These are phyloP conservation scores for Trichoderma harzianum DNA, from an alignment of 2,329 filamentous ascomycete genomes.

Conservation along the genomic window DNA sequence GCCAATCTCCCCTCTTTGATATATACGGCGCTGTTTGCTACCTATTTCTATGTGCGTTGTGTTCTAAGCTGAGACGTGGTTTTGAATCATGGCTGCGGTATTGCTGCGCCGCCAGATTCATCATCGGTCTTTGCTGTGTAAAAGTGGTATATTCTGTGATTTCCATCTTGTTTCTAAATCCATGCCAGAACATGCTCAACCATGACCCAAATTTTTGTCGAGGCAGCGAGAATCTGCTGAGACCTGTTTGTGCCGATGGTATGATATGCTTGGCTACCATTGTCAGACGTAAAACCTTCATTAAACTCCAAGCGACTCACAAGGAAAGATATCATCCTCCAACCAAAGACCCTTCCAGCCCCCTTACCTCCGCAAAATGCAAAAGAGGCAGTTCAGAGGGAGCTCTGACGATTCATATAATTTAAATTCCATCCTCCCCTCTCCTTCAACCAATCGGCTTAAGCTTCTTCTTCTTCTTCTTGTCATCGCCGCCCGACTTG, in stretches of 20 bases:
- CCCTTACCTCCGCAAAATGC: not conserved
- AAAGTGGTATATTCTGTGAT: not conserved
- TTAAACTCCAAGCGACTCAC: constrained; percentile 32
- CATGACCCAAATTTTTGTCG: not conserved
- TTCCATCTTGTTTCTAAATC: not conserved
- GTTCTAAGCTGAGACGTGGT: not conserved
- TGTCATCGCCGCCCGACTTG: constrained; percentile 49
- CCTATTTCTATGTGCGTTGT: not conserved
- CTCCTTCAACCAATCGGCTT: constrained; percentile 54
- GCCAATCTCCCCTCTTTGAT: constrained; percentile 36
- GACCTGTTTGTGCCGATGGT: not conserved
- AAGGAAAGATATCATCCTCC: constrained; percentile 20
- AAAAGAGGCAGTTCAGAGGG: not conserved
- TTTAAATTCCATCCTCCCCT: not conserved
- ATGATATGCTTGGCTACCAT: constrained; percentile 15
- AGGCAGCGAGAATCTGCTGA: not conserved
- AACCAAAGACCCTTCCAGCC: not conserved
- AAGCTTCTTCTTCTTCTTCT: constrained; percentile 70
- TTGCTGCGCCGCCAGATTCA: not conserved
- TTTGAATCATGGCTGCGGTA: not conserved
- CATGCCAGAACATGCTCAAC: not conserved
- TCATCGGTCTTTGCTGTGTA: not conserved
- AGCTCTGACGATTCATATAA: not conserved
- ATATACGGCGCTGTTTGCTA: not conserved
- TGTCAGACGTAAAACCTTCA: constrained; percentile 32